Conservation (phyloP, 1,139 yeast species). For the Saccharomyces hybrid region DNA sequence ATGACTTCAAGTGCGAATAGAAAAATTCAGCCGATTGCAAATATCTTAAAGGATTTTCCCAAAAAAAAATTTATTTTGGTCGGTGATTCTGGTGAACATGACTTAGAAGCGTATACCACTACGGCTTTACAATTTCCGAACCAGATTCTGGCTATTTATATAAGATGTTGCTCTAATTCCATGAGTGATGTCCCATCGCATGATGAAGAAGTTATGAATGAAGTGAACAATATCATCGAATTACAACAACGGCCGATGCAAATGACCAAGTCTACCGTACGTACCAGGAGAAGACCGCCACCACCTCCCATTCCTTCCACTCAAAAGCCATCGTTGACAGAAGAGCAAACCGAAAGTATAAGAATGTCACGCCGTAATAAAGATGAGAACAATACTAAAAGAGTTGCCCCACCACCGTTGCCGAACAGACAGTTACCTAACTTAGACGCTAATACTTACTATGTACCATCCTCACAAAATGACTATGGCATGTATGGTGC, state of each 20-base stretch:
- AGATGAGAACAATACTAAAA: constrained; percentile 4
- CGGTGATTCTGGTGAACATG: constrained; percentile 96
- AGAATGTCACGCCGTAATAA: constrained; percentile 8
- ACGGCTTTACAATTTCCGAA: constrained; percentile 55
- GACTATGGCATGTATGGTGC: constrained; percentile 23
- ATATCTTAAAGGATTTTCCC: constrained; percentile 70
- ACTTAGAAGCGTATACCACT: constrained; percentile 81
- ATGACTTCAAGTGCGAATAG: constrained; percentile 83
- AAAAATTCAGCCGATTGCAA: constrained; percentile 56
- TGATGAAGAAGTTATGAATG: constrained; percentile 21
- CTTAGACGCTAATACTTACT: constrained; percentile 12
- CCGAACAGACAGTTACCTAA: constrained; percentile 17
- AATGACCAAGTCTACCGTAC: neutral
- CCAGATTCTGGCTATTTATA: constrained; percentile 65
- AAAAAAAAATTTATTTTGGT: constrained; percentile 67
- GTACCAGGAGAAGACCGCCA: constrained; percentile 6
- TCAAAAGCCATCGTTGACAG: constrained; percentile 10
- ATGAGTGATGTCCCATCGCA: constrained; percentile 47
- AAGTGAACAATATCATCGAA: constrained; percentile 27
- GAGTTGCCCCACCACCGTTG: constrained; percentile 19
- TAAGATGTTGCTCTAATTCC: constrained; percentile 69
- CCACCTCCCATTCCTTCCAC: constrained; percentile 18
- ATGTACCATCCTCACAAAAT: constrained; percentile 22
- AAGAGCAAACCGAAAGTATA: constrained; percentile 12
- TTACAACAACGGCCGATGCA: neutral